Evolutionary conservation across 495 filamentous ascomycete genomes (phyloP), one percentile per base, ranked within the genome.

Genomic region (Aspergillus sparsus): DNA sequence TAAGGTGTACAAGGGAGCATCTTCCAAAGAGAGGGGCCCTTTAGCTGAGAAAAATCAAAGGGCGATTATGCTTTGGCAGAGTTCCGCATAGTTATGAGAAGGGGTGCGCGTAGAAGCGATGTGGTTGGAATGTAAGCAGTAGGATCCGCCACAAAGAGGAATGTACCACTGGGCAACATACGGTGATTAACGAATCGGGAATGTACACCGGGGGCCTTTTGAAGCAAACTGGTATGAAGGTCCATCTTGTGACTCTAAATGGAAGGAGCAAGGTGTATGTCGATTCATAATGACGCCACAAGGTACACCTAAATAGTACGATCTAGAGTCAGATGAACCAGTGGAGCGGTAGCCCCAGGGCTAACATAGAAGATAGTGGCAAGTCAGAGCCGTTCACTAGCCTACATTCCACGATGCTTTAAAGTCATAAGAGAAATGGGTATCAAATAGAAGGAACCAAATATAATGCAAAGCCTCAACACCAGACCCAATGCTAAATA

Each of bases 61-160:
- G 15, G 18, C 44, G 21, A 36, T 34, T 44, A 49, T 18, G 39
- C 34, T 16, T 57, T 12, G 21, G 32, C 21, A 31, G 47, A 35
- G 45, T 52, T 35, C 27, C 7, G 27, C 44, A 39, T 44, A 55
- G 53, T 53, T 37, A 53, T 53, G 32, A 57, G 39, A 42, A 16
- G 27, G 44, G 31, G 10, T 13, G 51, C 49, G 49, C 49, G 63
- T 63, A 64, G 71, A 71, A 74, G 41, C 63, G 63, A 74, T 73
- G 68, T 7, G 56, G 57, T 53, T 70, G 72, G 74, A 72, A 74
- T 78, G 73, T 54, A 68, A 62, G 60, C 32, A 36, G 27, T 16
- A 31, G 32, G 46, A 62, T 53, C 58, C 56, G 63, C 63, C 65
- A 62, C 68, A 10, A 35, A 27, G 63, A 70, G 61, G 75, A 78